Percentiles rank a stretch among this genome's conserved stretches.
phyloP scores from a whole-genome alignment of 1,139 yeast genomes.

The Yamadazyma aaseri region DNA sequence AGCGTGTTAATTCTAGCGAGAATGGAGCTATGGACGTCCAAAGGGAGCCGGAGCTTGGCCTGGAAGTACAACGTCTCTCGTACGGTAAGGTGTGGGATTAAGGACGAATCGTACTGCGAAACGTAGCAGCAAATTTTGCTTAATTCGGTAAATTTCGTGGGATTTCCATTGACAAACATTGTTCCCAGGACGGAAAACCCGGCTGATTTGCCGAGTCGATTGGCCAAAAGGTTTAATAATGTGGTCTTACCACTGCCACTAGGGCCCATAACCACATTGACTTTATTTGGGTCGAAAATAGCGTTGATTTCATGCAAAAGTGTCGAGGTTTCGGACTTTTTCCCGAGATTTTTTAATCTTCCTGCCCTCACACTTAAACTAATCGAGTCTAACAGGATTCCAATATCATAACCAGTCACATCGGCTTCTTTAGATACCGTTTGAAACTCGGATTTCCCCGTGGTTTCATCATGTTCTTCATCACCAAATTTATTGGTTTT shows the following conservation, averaged over 20 bases:
- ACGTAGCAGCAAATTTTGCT: constrained; percentile 64
- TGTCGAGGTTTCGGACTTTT: constrained; percentile 11
- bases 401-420: background rate
- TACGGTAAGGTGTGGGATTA: constrained; percentile 70
- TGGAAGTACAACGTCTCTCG: constrained; percentile 73
- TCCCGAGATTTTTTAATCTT: constrained; percentile 6
- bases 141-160: constrained; percentile 44
- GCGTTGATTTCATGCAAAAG: constrained; percentile 53
- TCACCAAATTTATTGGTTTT: constrained; percentile 34
- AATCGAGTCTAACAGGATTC: constrained; percentile 11
- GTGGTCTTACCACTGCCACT: constrained; percentile 88
- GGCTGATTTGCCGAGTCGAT: constrained; percentile 47
- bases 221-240: constrained; percentile 62
- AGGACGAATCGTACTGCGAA: constrained; percentile 74
- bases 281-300: constrained; percentile 53
- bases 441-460: constrained; percentile 1
- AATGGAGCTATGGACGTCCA: constrained; percentile 30
- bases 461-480: constrained; percentile 23
- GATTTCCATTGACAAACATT: constrained; percentile 18
- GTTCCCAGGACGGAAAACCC: constrained; percentile 24
- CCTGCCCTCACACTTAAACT: constrained; percentile 9
- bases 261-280: constrained; percentile 89
- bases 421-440: constrained; percentile 12
- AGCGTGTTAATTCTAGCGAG: constrained; percentile 48
- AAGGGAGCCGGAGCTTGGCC: constrained; percentile 60